Percentiles rank a stretch among this genome's conserved stretches.
These are phyloP conservation scores for Aspergillus conjunctus DNA, from an alignment of 495 filamentous ascomycete genomes.

Conservation along the genomic window DNA sequence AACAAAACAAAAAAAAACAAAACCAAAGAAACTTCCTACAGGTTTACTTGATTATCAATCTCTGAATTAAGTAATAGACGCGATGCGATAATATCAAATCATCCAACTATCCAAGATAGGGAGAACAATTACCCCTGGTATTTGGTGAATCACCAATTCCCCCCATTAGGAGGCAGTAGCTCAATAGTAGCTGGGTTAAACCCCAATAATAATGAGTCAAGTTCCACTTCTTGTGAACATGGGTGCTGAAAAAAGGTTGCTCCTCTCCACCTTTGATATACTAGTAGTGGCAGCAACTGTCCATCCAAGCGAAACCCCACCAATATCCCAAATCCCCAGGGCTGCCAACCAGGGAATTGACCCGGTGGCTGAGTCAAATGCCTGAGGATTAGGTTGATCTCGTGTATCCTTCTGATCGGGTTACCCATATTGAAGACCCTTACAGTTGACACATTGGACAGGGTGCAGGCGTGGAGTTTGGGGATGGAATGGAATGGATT, in stretches of 20 bases:
- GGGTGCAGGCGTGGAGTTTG: not conserved
- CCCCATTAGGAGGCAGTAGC: not conserved
- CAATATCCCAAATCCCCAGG: not conserved
- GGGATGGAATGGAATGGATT: not conserved
- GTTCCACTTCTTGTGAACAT: not conserved
- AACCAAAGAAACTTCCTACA: not conserved
- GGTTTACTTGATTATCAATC: constrained; percentile 1
- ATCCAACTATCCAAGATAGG: not conserved
- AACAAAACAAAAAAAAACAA: no score
- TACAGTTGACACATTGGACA: constrained; percentile 24
- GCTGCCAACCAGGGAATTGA: not conserved
- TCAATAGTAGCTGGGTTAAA: not conserved
- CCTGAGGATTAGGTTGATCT: constrained; percentile 15
- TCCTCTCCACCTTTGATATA: not conserved
- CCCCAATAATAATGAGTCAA: not conserved
- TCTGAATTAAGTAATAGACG: not conserved
- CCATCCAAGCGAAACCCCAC: constrained; percentile 6
- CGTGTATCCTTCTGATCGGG: constrained; percentile 22
- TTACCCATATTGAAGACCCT: constrained; percentile 18
- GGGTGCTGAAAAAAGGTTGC: not conserved
- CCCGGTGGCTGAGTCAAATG: not conserved
- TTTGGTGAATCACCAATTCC: no score
- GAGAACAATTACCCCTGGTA: no score
- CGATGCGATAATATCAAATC: constrained; percentile 3
- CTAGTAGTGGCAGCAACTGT: not conserved